Percentiles rank a stretch among this genome's conserved stretches.
Conservation (phyloP, 2,329 filamentous ascomycete genomes). For the Simplicillium aogashimaense region DNA sequence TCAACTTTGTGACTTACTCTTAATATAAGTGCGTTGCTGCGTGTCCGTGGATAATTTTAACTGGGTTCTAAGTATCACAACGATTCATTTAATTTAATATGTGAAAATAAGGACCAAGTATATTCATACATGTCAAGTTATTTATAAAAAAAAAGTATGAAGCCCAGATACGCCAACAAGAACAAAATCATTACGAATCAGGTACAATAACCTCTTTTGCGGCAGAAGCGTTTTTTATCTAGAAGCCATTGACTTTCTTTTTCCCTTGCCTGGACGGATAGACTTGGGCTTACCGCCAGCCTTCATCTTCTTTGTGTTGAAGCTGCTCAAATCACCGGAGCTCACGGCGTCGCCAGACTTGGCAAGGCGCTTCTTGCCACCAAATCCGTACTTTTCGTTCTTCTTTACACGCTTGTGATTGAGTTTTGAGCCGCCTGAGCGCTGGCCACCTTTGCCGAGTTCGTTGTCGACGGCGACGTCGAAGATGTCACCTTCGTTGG, state of each 20-base stretch:
- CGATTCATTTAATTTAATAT: too few species aligned
- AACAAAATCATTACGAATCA: neutral
- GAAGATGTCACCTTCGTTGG: constrained; percentile 79
- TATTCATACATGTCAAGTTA: too few species aligned
- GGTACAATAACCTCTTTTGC: too few species aligned
- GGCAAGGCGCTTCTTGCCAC: constrained; percentile 83
- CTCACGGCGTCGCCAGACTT: constrained; percentile 88
- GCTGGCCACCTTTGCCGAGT: constrained; percentile 30
- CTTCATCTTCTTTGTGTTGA: constrained; percentile 81
- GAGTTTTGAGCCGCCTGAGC: constrained; percentile 27
- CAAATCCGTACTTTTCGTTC: constrained; percentile 89
- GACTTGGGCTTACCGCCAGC: constrained; percentile 27
- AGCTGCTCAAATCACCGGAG: constrained; percentile 69
- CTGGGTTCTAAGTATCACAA: too few species aligned
- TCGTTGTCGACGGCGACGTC: constrained; percentile 76
- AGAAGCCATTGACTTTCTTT: constrained; percentile 34
- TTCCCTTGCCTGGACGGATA: constrained; percentile 37
- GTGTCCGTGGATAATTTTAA: too few species aligned
- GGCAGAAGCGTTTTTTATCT: too few species aligned
- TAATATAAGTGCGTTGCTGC: too few species aligned
- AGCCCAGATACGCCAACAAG: neutral
- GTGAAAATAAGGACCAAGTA: too few species aligned
- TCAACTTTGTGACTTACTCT: too few species aligned
- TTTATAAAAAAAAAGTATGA: too few species aligned
- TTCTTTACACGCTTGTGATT: constrained; percentile 83